Conservation (phyloP, 2,329 filamentous ascomycete species). For the Epichloe amarillans region DNA sequence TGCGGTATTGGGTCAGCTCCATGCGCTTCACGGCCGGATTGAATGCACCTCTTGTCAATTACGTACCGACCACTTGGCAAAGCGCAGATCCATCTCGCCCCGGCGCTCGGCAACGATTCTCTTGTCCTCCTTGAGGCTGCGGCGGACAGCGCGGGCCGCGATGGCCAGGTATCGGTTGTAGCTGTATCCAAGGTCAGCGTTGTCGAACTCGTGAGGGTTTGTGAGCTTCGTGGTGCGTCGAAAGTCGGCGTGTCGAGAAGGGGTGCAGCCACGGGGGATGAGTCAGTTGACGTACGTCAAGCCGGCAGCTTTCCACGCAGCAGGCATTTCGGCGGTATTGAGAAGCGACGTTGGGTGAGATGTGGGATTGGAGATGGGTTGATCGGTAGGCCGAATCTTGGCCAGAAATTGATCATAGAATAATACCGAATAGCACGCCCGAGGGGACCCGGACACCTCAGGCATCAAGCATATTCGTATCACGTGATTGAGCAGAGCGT, state of each 20-base stretch:
- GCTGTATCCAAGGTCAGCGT: constrained; percentile 33
- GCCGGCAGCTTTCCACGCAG: constrained; percentile 97
- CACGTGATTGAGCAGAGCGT: constrained; percentile 9
- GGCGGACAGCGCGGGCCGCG: constrained; percentile 87
- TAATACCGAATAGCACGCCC: constrained; percentile 8
- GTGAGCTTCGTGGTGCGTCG: not conserved
- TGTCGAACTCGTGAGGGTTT: not conserved
- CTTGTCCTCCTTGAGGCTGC: constrained; percentile 92
- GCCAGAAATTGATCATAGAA: constrained; percentile 19
- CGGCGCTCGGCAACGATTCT: constrained; percentile 77
- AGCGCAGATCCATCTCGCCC: constrained; percentile 78
- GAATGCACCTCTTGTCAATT: constrained; percentile 11
- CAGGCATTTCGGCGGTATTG: constrained; percentile 65
- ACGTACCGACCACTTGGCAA: constrained; percentile 85
- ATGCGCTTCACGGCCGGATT: not conserved
- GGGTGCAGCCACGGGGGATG: constrained; percentile 2
- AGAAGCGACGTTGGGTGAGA: constrained; percentile 9
- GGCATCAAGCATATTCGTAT: constrained; percentile 9
- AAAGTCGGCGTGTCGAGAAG: not conserved
- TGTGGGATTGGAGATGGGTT: constrained; percentile 18
- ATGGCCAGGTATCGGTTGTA: constrained; percentile 99
- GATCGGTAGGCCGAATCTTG: constrained; percentile 23
- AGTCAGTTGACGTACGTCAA: constrained; percentile 60
- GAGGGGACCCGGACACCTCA: constrained; percentile 17
- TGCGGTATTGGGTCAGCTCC: constrained; percentile 19